Conservation (phyloP, 768 basidiomycete genomes). For the Leucosporidium yakuticum region DNA sequence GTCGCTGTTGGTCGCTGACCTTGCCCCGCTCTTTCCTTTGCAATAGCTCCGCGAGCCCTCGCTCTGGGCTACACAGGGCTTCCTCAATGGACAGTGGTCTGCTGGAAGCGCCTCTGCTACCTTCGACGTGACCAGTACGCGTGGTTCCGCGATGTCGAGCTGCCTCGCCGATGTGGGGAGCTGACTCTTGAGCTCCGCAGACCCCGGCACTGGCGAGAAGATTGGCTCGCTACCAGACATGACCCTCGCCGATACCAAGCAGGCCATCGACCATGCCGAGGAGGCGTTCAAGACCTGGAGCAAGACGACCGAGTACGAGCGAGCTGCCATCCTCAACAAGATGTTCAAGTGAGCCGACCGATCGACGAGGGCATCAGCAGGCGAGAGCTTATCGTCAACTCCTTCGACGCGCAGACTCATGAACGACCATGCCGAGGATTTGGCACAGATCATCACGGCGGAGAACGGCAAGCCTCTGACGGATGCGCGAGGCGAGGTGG, state of each 20-base stretch:
- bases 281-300: conserved; percentile 80
- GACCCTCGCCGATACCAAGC: conserved; percentile 71
- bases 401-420: conserved; percentile 49
- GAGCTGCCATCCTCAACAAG: conserved; percentile 73
- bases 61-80: conserved; percentile 66
- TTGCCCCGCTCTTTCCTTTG: no score
- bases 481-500: conserved; percentile 79
- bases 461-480: conserved; percentile 91
- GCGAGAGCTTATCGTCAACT: not conserved
- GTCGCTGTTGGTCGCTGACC: no score
- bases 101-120: conserved; percentile 67
- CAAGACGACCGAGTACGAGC: conserved; percentile 76
- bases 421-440: conserved; percentile 77
- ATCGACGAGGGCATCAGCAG: not conserved
- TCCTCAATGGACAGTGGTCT: conserved; percentile 81
- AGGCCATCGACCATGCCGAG: conserved; percentile 74
- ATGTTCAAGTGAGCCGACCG: conserved; percentile 49
- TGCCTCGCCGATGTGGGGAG: not conserved
- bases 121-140: conserved; percentile 70
- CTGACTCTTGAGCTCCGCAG: conserved; percentile 45
- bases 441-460: conserved; percentile 53
- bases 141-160: not conserved
- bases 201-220: conserved; percentile 78
- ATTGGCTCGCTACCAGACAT: conserved; percentile 86
- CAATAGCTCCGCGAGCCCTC: conserved; percentile 61